Percentiles rank a stretch among this genome's conserved stretches.
Evolutionary conservation across 208 protist genomes (phyloP).

Genomic region (Leishmania gerbilli): DNA sequence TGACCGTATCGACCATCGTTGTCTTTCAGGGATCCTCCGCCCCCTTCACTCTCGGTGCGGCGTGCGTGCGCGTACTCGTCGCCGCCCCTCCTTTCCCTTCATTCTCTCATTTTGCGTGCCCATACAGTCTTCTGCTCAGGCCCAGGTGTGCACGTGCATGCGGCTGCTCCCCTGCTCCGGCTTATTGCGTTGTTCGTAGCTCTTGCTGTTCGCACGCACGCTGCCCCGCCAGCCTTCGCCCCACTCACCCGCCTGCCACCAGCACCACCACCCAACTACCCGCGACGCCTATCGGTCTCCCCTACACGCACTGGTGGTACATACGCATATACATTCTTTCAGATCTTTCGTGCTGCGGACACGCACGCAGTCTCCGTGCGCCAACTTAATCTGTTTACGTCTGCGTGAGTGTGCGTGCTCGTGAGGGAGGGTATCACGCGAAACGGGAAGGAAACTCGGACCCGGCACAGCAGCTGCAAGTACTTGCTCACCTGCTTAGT

Average conservation of each 20-base stretch:
- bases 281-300: no score
- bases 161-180: background rate
- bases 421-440: background rate
- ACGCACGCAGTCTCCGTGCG: background rate
- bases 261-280: no score
- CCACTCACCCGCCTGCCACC: background rate
- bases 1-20: no score
- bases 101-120: background rate
- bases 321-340: background rate
- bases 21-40: no score
- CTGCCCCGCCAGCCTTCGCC: background rate
- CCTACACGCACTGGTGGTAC: background rate
- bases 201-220: background rate
- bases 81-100: background rate
- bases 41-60: background rate
- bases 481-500: background rate
- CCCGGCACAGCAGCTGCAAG: background rate
- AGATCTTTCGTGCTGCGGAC: no score
- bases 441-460: background rate
- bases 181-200: background rate
- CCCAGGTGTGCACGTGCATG: background rate
- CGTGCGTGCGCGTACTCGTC: background rate
- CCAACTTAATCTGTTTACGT: background rate
- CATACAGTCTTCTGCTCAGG: background rate
- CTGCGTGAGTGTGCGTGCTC: slow-evolving; percentile 1